Conservation (phyloP, 139 green algal genomes). For the Picochlorum sp. region DNA sequence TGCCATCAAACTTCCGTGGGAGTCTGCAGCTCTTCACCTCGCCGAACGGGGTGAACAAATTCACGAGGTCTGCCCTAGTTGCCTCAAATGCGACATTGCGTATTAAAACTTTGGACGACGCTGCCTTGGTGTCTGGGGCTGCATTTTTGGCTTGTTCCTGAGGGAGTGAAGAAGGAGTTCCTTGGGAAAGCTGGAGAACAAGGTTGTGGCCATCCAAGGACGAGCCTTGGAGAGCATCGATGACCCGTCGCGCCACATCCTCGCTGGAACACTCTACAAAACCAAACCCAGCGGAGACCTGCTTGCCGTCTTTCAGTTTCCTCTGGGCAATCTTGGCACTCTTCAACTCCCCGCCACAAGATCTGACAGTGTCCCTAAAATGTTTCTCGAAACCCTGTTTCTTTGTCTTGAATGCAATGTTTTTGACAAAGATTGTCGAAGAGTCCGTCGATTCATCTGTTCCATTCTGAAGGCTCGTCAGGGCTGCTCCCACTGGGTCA, state of each 20-base stretch:
- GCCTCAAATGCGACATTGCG: slow-evolving; percentile 98
- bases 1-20: slow-evolving; percentile 96
- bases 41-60: slow-evolving; percentile 87
- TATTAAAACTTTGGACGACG: slow-evolving; percentile 50
- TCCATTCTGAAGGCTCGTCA: slow-evolving; percentile 1
- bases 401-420: slow-evolving; percentile 80
- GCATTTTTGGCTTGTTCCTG: neutral
- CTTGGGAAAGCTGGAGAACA: slow-evolving; percentile 59
- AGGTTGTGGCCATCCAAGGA: slow-evolving; percentile 88
- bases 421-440: slow-evolving; percentile 88
- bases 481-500: neutral
- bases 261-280: slow-evolving; percentile 81
- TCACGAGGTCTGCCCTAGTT: slow-evolving; percentile 80
- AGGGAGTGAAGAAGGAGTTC: neutral
- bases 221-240: slow-evolving; percentile 65
- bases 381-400: slow-evolving; percentile 53
- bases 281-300: slow-evolving; percentile 71
- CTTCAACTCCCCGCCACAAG: slow-evolving; percentile 44
- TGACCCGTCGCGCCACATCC: slow-evolving; percentile 46
- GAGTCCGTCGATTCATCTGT: slow-evolving; percentile 23
- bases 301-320: slow-evolving; percentile 45
- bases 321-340: slow-evolving; percentile 42
- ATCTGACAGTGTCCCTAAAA: slow-evolving; percentile 58
- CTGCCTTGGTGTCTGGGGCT: neutral
- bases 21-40: slow-evolving; percentile 86